Conservation (phyloP, 768 basidiomycete species). For the Favolaschia claudopus region DNA sequence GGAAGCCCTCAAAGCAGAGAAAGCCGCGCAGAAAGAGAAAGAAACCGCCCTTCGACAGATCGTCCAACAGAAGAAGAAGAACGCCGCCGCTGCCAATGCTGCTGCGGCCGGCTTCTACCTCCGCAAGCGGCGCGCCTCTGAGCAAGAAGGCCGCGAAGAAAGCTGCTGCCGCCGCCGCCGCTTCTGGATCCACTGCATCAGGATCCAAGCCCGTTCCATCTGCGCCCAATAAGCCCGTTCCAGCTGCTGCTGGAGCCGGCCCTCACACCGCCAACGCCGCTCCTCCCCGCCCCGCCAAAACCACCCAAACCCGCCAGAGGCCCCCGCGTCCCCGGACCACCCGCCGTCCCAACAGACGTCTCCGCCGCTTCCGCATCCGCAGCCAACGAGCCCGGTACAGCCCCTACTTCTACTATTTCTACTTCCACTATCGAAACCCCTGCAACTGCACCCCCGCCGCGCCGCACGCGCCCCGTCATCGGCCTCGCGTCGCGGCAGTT, state of each 20-base stretch:
- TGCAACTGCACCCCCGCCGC: conserved; percentile 25
- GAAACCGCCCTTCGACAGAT: conserved; percentile 77
- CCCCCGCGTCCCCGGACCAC: conserved; percentile 12
- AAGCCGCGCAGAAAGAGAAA: conserved; percentile 74
- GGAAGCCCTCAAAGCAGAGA: conserved; percentile 90
- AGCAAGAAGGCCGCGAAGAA: conserved; percentile 46
- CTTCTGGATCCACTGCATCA: conserved; percentile 36
- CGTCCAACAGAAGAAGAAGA: conserved; percentile 63
- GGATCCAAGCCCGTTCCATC: conserved; percentile 32
- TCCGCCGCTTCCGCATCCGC: conserved; percentile 19
- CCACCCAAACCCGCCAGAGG: conserved; percentile 20
- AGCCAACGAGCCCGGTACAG: conserved; percentile 6
- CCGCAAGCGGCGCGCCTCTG: conserved; percentile 25
- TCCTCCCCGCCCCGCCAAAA: conserved; percentile 32
- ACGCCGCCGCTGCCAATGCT: conserved; percentile 29
- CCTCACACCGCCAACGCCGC: conserved; percentile 16
- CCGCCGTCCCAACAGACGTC: conserved; percentile 17
- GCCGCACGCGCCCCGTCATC: conserved; percentile 49
- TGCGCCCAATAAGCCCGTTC: conserved; percentile 37
- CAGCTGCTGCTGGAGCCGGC: conserved; percentile 23
- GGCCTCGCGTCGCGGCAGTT: conserved; percentile 58
- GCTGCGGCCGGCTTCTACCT: conserved; percentile 27
- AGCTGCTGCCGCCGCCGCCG: conserved; percentile 29
- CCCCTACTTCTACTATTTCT: background rate
- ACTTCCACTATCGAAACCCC: background rate